Conservation (phyloP, 805 yeast genomes). For the Komagataella pastoris region DNA sequence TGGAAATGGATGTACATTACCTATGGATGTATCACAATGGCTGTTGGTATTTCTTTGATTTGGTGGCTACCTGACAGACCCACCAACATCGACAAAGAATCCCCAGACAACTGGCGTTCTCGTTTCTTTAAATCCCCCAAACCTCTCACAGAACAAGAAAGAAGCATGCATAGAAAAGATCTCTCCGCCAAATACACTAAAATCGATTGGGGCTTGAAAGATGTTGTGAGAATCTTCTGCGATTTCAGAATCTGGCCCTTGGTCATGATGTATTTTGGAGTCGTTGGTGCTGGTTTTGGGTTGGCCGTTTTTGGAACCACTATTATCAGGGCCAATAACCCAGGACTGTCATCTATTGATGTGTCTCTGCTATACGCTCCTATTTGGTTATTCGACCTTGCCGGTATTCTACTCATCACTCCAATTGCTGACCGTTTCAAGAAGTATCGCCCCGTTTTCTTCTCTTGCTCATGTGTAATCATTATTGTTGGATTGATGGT, state of each 20-base stretch:
- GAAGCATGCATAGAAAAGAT: constrained; percentile 42
- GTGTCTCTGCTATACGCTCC: constrained; percentile 77
- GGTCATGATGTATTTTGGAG: constrained; percentile 82
- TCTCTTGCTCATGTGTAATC: constrained; percentile 45
- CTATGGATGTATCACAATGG: constrained; percentile 59
- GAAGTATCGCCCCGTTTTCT: constrained; percentile 45
- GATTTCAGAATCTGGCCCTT: constrained; percentile 73
- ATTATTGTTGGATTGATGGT: constrained; percentile 68
- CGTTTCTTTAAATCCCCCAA: constrained; percentile 8
- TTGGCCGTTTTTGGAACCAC: constrained; percentile 78
- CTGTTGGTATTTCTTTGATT: constrained; percentile 46
- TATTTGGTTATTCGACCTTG: constrained; percentile 78
- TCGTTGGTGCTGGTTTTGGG: constrained; percentile 85
- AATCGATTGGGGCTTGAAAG: constrained; percentile 44
- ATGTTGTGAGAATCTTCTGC: constrained; percentile 35
- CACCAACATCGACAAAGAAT: constrained; percentile 3
- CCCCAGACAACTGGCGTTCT: constrained; percentile 9
- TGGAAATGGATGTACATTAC: constrained; percentile 81
- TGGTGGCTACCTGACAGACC: constrained; percentile 90
- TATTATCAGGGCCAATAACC: constrained; percentile 52
- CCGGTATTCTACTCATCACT: constrained; percentile 60
- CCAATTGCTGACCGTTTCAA: constrained; percentile 68
- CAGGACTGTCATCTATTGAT: constrained; percentile 47
- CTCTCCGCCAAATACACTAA: constrained; percentile 37
- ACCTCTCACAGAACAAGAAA: constrained; percentile 44